phyloP scores from a whole-genome alignment of 257 asterid species.

The Solanum ossicruentum region DNA sequence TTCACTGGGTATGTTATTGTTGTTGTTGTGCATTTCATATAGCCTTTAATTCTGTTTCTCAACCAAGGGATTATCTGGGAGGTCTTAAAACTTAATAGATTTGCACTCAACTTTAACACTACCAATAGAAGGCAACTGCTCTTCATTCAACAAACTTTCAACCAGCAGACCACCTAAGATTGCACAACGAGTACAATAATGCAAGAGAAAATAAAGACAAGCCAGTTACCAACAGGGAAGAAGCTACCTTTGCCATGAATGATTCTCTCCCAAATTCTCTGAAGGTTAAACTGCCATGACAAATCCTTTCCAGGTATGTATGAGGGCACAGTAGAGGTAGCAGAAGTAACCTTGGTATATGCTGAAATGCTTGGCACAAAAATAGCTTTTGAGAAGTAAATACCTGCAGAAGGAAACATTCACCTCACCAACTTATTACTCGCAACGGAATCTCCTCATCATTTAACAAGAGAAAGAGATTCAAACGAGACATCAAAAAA shows the following conservation, averaged over 20 bases:
- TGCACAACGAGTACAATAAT: background rate
- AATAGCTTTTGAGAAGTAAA: constrained; percentile 58
- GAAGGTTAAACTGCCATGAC: constrained; percentile 78
- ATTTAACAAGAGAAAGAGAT: background rate
- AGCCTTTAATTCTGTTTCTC: background rate
- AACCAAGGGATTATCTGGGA: background rate
- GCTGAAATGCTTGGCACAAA: constrained; percentile 77
- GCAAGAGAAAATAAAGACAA: background rate
- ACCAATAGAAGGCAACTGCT: background rate
- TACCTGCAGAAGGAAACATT: constrained; percentile 32
- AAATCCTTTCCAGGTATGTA: constrained; percentile 45
- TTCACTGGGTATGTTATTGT: no score
- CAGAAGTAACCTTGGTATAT: constrained; percentile 77
- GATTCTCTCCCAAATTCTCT: constrained; percentile 62
- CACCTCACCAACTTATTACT: background rate
- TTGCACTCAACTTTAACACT: background rate
- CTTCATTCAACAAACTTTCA: background rate
- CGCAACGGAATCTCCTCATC: background rate
- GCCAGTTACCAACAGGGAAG: background rate
- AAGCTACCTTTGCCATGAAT: constrained; percentile 52
- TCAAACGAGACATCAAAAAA: background rate
- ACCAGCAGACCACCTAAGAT: background rate
- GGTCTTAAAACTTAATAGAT: background rate
- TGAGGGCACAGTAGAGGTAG: constrained; percentile 43
- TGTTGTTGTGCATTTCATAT: background rate